phyloP scores from a whole-genome alignment of 2,329 filamentous ascomycete genomes.

The Chrysoporthe austroafricana region DNA sequence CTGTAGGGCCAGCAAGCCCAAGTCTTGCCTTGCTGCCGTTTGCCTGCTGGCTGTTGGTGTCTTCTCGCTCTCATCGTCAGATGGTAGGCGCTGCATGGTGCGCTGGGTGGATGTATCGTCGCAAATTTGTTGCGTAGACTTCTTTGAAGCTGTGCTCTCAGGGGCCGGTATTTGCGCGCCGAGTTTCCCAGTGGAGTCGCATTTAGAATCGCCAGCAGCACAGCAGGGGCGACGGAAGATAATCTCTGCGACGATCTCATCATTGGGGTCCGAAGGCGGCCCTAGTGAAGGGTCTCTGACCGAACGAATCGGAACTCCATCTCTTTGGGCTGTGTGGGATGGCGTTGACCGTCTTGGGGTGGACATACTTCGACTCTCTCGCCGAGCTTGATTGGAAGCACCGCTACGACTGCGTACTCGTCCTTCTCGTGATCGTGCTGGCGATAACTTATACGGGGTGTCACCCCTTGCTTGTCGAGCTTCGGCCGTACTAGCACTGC shows the following conservation, averaged over 20 bases:
- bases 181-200: not conserved
- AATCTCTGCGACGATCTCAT: slow-evolving; percentile 25
- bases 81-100: not conserved
- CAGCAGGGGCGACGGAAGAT: slow-evolving; percentile 15
- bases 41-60: not conserved
- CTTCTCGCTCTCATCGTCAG: not conserved
- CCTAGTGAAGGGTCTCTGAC: slow-evolving; percentile 18
- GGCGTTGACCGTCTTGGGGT: not conserved
- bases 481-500: not conserved
- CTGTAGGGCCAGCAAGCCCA: not conserved
- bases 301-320: slow-evolving; percentile 9
- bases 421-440: not conserved
- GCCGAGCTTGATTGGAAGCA: not conserved
- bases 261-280: slow-evolving; percentile 10
- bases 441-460: not conserved
- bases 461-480: not conserved
- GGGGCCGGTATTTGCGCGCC: not conserved
- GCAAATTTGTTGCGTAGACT: not conserved
- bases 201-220: not conserved
- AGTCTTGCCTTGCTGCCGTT: not conserved
- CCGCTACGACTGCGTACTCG: not conserved
- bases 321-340: slow-evolving; percentile 3
- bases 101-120: not conserved
- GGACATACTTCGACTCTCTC: not conserved
- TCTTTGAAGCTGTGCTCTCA: not conserved